These are phyloP conservation scores for Zymoseptoria brevis DNA, from an alignment of 2,329 filamentous ascomycete species.

Conservation along the genomic window DNA sequence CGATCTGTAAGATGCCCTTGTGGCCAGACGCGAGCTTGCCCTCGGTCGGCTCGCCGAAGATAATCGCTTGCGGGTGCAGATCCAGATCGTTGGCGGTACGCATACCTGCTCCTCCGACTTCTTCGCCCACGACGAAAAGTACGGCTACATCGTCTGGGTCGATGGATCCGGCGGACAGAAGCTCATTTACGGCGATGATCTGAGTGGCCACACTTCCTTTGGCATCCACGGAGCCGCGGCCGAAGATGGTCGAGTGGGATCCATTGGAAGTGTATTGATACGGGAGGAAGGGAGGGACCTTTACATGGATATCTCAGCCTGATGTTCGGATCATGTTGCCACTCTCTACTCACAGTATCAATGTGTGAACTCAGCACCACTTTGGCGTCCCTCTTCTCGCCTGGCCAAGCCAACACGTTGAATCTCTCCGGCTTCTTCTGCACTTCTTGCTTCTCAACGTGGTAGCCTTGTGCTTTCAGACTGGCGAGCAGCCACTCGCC, in stretches of 20 bases:
- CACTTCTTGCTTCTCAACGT: constrained; percentile 52
- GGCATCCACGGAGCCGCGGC: constrained; percentile 63
- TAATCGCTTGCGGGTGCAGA: constrained; percentile 53
- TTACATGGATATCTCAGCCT: not conserved
- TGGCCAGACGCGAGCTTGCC: constrained; percentile 81
- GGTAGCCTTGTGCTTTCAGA: constrained; percentile 53
- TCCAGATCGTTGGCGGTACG: constrained; percentile 42
- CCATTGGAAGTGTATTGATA: constrained; percentile 44
- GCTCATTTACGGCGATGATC: constrained; percentile 56
- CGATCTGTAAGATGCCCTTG: constrained; percentile 71
- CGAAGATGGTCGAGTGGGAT: constrained; percentile 43
- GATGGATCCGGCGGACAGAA: constrained; percentile 36
- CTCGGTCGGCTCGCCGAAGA: constrained; percentile 92
- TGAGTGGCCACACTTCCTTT: constrained; percentile 60
- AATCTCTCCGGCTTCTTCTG: constrained; percentile 45
- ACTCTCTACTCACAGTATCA: constrained; percentile 50
- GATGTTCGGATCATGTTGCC: not conserved
- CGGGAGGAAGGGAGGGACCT: constrained; percentile 63
- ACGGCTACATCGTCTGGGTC: constrained; percentile 42
- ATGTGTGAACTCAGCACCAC: constrained; percentile 74
- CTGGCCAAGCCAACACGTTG: constrained; percentile 66
- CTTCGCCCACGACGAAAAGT: constrained; percentile 71
- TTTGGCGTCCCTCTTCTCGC: constrained; percentile 43
- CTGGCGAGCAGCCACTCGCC: constrained; percentile 62
- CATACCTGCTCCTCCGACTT: constrained; percentile 78